Evolutionary conservation across 441 rosid genomes (phyloP).

Genomic region (Adansonia grandidieri): DNA sequence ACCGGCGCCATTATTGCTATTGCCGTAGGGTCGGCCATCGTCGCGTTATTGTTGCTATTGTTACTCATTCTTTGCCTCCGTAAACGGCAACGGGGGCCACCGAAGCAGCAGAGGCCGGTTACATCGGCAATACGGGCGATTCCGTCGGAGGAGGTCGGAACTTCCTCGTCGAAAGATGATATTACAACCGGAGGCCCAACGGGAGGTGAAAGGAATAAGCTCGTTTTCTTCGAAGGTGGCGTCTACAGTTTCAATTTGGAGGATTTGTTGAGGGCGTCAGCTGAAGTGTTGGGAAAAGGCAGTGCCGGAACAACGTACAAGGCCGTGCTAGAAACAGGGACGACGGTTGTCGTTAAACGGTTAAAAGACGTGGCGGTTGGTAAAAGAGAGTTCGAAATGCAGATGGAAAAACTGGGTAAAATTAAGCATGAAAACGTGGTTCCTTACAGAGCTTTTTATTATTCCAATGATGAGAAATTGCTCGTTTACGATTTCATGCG

Average conservation of each 20-base stretch:
- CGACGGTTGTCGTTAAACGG: constrained; percentile 87
- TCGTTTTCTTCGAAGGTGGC: constrained; percentile 83
- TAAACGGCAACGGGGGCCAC: constrained; percentile 32
- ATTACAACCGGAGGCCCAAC: constrained; percentile 62
- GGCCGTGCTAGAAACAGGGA: constrained; percentile 93
- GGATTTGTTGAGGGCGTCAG: constrained; percentile 88
- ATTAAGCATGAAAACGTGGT: constrained; percentile 74
- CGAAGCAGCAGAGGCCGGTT: constrained; percentile 40
- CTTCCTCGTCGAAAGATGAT: constrained; percentile 90
- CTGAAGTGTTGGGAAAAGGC: constrained; percentile 94
- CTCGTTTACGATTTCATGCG: constrained; percentile 83
- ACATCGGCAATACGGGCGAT: constrained; percentile 32
- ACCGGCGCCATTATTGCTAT: constrained; percentile 69
- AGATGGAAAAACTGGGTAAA: constrained; percentile 73
- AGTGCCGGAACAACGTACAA: constrained; percentile 92
- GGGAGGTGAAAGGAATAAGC: constrained; percentile 81
- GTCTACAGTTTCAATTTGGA: constrained; percentile 85
- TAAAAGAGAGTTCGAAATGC: constrained; percentile 76
- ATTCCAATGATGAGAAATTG: constrained; percentile 84
- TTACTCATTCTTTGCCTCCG: constrained; percentile 56
- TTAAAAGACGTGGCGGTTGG: constrained; percentile 72
- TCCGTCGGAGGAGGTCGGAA: constrained; percentile 57
- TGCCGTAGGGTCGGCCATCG: constrained; percentile 52
- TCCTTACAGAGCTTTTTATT: constrained; percentile 79
- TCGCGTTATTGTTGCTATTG: constrained; percentile 44